Percentiles rank a stretch among this genome's conserved stretches.
phyloP scores from a whole-genome alignment of 1,284 basidiomycete genomes.

The Lentinula novae-zelandiae region DNA sequence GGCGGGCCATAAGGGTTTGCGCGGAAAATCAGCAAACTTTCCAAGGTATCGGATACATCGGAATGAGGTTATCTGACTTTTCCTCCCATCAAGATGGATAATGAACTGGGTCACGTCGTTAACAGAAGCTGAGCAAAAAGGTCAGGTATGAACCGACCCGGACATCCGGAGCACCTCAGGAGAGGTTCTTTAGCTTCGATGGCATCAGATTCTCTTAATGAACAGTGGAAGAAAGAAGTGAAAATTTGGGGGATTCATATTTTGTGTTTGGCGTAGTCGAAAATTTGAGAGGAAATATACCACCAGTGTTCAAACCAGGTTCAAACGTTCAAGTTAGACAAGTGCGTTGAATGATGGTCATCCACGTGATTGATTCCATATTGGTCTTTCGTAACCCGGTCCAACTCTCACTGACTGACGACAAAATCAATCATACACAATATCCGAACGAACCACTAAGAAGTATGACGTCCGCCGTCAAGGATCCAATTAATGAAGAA shows the following conservation, averaged over 20 bases:
- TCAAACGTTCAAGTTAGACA: no score
- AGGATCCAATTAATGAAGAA: background rate
- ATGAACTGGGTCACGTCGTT: background rate
- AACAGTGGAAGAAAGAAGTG: background rate
- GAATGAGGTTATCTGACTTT: slow-evolving; percentile 15
- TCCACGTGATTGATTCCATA: no score
- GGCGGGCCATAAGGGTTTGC: slow-evolving; percentile 5
- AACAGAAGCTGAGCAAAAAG: background rate
- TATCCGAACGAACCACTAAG: background rate
- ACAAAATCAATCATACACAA: background rate
- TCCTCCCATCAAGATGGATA: background rate
- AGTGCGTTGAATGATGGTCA: no score
- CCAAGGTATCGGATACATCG: slow-evolving; percentile 13
- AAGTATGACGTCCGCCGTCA: background rate
- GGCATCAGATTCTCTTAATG: slow-evolving; percentile 3
- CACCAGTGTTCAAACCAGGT: no score
- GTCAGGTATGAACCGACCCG: slow-evolving; percentile 1
- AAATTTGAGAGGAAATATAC: background rate
- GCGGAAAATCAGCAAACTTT: background rate
- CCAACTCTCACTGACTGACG: no score
- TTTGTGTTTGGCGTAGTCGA: no score
- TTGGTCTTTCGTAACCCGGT: no score
- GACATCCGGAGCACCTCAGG: background rate
- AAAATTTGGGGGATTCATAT: background rate
- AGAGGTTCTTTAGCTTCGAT: background rate